A percentile compares a stretch with the other conserved stretches of the same genome.
phyloP scores from a whole-genome alignment of 2,329 filamentous ascomycete species.

The Thelonectria rubi region DNA sequence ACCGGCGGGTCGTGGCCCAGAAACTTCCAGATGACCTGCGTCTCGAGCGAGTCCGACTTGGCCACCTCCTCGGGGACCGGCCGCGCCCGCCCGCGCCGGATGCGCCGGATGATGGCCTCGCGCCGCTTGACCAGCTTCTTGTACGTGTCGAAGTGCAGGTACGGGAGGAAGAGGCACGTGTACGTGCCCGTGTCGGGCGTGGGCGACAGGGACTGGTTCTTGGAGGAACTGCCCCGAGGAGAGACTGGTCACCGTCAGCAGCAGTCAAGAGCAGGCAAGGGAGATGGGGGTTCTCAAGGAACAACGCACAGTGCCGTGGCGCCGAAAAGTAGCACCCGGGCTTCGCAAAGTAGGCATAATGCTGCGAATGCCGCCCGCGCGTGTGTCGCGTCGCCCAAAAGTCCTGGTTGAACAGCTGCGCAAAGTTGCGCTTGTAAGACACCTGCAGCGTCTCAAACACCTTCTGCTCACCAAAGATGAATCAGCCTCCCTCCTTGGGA shows the following conservation, averaged over 20 bases:
- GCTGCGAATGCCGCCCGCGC: constrained; percentile 58
- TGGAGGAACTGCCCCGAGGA: constrained; percentile 47
- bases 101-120: constrained; percentile 61
- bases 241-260: constrained; percentile 39
- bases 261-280: too few species aligned
- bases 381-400: constrained; percentile 60
- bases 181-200: constrained; percentile 46
- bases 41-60: constrained; percentile 63
- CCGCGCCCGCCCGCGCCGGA: constrained; percentile 62
- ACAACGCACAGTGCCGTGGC: constrained; percentile 45
- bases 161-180: constrained; percentile 64
- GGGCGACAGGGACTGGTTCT: constrained; percentile 44
- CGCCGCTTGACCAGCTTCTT: constrained; percentile 64
- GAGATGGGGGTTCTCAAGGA: too few species aligned
- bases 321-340: constrained; percentile 59
- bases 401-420: constrained; percentile 55
- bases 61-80: constrained; percentile 65
- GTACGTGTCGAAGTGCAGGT: constrained; percentile 73
- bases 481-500: constrained; percentile 14
- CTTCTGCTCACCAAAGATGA: constrained; percentile 44
- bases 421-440: constrained; percentile 49
- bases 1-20: constrained; percentile 68
- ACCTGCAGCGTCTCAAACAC: constrained; percentile 56
- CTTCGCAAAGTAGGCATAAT: constrained; percentile 60
- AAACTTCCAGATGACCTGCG: constrained; percentile 70